Percentiles rank a stretch among this genome's conserved stretches.
These are phyloP conservation scores for Umbelopsis ramanniana DNA, from an alignment of 192 early-diverging fungal genomes.

Conservation along the genomic window DNA sequence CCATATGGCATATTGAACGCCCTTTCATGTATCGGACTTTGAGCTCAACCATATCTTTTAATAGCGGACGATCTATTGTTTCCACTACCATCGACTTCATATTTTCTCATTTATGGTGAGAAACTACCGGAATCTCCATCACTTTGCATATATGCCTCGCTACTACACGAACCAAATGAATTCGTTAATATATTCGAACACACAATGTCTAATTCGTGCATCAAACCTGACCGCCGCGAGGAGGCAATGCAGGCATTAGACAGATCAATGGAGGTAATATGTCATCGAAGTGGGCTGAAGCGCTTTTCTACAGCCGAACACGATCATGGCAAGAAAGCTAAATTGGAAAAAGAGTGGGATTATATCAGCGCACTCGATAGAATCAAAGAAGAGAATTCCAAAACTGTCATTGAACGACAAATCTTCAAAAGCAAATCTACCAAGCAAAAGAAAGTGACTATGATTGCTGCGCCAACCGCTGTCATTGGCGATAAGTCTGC, in stretches of 20 bases:
- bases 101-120: constrained; percentile 16
- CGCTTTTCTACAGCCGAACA: background rate
- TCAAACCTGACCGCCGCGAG: background rate
- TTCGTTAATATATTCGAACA: background rate
- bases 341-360: background rate
- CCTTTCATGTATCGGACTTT: background rate
- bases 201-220: background rate
- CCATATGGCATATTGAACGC: background rate
- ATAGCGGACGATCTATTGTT: background rate
- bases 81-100: background rate
- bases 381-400: constrained; percentile 3
- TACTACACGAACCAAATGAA: background rate
- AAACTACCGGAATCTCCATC: constrained; percentile 3
- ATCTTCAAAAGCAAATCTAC: background rate
- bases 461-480: background rate
- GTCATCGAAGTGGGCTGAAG: background rate
- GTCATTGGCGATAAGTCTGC: background rate
- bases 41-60: background rate
- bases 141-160: background rate
- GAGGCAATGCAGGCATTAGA: background rate
- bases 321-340: background rate
- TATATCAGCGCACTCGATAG: background rate
- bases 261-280: background rate
- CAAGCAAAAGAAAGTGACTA: constrained; percentile 14
- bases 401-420: background rate